Evolutionary conservation across 345 rosid species (phyloP).

Genomic region (Rhodamnia rubescens): DNA sequence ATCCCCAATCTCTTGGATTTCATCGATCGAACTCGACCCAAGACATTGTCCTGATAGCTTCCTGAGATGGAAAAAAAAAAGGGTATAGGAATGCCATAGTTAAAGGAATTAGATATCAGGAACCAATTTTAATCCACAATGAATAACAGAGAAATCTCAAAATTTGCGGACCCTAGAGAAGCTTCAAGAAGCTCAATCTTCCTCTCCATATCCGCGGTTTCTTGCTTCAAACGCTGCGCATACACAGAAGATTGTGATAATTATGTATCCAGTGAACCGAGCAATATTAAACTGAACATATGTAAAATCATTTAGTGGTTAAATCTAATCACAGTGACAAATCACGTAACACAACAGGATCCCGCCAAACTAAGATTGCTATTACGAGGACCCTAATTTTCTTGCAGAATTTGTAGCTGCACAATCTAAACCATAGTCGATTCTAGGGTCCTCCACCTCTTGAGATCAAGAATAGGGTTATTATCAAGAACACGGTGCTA

Average conservation of each 20-base stretch:
- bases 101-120: background rate
- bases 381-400: background rate
- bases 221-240: conserved; percentile 34
- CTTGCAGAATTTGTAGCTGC: background rate
- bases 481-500: background rate
- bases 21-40: conserved; percentile 24
- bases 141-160: background rate
- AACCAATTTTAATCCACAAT: background rate
- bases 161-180: conserved; percentile 28
- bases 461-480: background rate
- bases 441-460: background rate
- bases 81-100: background rate
- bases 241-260: background rate
- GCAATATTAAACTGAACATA: background rate
- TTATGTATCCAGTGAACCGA: background rate
- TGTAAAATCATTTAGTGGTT: background rate
- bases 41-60: conserved; percentile 40
- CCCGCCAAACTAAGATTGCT: background rate
- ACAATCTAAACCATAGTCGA: background rate
- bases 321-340: background rate
- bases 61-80: conserved; percentile 6
- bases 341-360: background rate
- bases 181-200: conserved; percentile 44
- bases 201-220: conserved; percentile 21
- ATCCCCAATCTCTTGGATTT: conserved; percentile 23